phyloP scores from a whole-genome alignment of 768 basidiomycete species.

The Trametes elegans region DNA sequence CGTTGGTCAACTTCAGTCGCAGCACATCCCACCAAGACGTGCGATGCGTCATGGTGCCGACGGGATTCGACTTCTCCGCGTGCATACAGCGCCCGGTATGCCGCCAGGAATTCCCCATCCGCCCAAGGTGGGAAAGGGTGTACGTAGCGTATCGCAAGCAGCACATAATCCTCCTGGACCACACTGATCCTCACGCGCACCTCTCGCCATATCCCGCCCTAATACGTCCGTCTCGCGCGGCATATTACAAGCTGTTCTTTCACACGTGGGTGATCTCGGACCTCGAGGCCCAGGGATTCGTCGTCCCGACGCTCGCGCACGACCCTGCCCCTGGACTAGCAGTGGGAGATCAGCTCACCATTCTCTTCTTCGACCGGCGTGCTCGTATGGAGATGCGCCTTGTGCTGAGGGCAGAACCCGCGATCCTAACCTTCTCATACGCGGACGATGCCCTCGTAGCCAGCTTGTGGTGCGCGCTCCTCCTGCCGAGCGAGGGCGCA shows the following conservation, averaged over 20 bases:
- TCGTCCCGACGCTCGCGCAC: not conserved
- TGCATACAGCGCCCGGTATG: not conserved
- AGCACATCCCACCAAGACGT: not conserved
- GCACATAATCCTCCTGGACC: not conserved
- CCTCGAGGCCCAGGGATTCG: not conserved
- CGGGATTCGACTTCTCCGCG: not conserved
- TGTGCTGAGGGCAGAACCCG: not conserved
- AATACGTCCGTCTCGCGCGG: not conserved
- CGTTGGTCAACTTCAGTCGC: not conserved
- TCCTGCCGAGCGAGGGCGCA: not conserved
- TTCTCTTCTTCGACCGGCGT: not conserved
- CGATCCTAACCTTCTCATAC: no score
- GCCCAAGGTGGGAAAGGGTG: not conserved
- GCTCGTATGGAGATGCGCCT: not conserved
- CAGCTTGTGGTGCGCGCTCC: not conserved
- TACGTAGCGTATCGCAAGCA: not conserved
- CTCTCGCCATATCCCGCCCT: not conserved
- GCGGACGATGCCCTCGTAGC: no score
- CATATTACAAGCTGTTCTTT: not conserved
- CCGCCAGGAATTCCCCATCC: not conserved
- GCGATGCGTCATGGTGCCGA: not conserved
- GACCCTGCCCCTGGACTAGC: not conserved
- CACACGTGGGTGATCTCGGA: not conserved
- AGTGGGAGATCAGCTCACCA: not conserved
- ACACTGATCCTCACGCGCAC: no score